Evolutionary conservation across 2,329 filamentous ascomycete genomes (phyloP), one percentile per base, ranked within the genome.

Genomic region (Aspergillus ustus): DNA sequence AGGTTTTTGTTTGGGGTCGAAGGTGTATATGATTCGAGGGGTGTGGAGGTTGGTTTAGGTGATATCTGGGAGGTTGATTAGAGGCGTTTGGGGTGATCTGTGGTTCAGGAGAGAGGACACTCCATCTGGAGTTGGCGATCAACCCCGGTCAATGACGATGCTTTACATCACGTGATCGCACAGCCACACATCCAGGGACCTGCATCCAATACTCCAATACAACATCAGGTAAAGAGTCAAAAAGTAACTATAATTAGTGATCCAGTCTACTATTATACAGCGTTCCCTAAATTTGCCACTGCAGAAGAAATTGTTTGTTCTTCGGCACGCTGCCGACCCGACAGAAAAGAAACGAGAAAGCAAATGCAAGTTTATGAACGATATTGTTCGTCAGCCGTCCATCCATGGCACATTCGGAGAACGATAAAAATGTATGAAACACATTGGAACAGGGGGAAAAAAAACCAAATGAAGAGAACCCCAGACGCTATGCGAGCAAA

Each of bases 401-500:
- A 53, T 52, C 25, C 61, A 52, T 56, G 56, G 51, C 43, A 52
- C 19, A 50, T 51, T 52, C 25, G 22, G 40, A 59, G 19, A 52
- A 51, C 45, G 15, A 65, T 66, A 69, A 50, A 57, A 62, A 62
- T 62, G 50, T 50, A 56, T 58, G 60, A 59, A 61, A 31, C 48
- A 50, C 37, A 29, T 58, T 53, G 57, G 64, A 56, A 60, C 52
- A 57, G 50, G 60, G 50, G 48, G 40, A 61, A 63, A 40, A 59
- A 53, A 55, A 69, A 37, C 53, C 61, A 61, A 66, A 68, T 56
- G 44, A 67, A 68, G 60, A 63, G 62, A 72, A 74, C 73, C 73
- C 72, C 74, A 70, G 67, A 68, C 73, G 74, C 74, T 76, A 76
- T 76, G 74, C 74, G 68, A 73, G 70, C 65, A 72, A 73, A 73